A percentile compares a stretch with the other conserved stretches of the same genome.
These are phyloP conservation scores for Trametes meyenii DNA, from an alignment of 768 basidiomycete genomes.

Conservation along the genomic window DNA sequence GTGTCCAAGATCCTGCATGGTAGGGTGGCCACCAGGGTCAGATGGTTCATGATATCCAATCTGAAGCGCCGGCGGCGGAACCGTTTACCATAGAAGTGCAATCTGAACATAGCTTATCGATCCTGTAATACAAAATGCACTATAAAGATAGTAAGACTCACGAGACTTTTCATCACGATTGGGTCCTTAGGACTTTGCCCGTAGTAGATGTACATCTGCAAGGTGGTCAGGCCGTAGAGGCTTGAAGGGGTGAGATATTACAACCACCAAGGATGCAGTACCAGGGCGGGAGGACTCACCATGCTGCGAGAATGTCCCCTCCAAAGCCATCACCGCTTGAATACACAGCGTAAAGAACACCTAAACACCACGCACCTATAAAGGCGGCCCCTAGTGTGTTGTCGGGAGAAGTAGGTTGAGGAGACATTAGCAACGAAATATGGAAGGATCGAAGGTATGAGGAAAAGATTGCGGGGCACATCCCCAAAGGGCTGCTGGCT, in stretches of 20 bases:
- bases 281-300: not conserved
- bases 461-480: too few relatives aligned
- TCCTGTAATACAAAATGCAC: too few relatives aligned
- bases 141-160: not conserved
- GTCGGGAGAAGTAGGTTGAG: not conserved
- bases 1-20: constrained; percentile 30
- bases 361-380: not conserved
- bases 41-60: too few relatives aligned
- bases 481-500: too few relatives aligned
- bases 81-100: not conserved
- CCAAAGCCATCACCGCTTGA: not conserved
- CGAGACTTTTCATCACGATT: not conserved
- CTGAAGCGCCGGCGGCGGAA: too few relatives aligned
- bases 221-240: constrained; percentile 22
- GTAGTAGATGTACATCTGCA: constrained; percentile 24
- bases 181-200: constrained; percentile 2
- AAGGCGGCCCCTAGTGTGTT: constrained; percentile 3
- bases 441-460: too few relatives aligned
- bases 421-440: too few relatives aligned
- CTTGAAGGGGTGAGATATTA: not conserved
- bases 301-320: constrained; percentile 3
- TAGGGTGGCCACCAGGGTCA: too few relatives aligned
- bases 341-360: not conserved
- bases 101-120: constrained; percentile 18
- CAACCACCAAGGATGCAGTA: not conserved